phyloP scores from a whole-genome alignment of 768 basidiomycete genomes.

The Daedaleopsis sinensis region DNA sequence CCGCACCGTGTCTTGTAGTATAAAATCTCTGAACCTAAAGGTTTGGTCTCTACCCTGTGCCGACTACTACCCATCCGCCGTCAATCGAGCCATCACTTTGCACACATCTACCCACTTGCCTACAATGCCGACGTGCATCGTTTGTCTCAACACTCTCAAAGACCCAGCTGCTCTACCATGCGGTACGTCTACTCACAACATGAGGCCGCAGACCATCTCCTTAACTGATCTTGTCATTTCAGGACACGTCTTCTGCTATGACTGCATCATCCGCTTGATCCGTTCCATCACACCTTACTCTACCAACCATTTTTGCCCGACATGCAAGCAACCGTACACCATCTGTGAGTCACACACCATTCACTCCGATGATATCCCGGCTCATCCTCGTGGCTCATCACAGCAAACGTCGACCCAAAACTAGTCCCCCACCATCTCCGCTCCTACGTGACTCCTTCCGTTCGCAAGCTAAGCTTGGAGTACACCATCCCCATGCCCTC shows the following conservation, averaged over 20 bases:
- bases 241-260: slow-evolving; percentile 72
- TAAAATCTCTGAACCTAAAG: slow-evolving; percentile 1
- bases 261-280: slow-evolving; percentile 56
- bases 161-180: slow-evolving; percentile 65
- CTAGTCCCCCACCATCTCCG: slow-evolving; percentile 61
- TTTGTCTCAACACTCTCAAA: slow-evolving; percentile 59
- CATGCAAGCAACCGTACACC: slow-evolving; percentile 57
- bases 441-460: slow-evolving; percentile 56
- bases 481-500: slow-evolving; percentile 22
- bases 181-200: slow-evolving; percentile 43
- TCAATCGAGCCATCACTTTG: not conserved
- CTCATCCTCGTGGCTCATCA: not conserved
- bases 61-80: not conserved
- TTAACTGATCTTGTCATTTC: not conserved
- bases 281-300: slow-evolving; percentile 50
- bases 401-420: slow-evolving; percentile 51
- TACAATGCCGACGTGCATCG: slow-evolving; percentile 55
- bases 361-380: not conserved
- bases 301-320: slow-evolving; percentile 56
- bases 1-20: slow-evolving; percentile 3
- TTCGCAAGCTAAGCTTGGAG: slow-evolving; percentile 60
- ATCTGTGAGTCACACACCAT: slow-evolving; percentile 45
- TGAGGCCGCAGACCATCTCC: not conserved
- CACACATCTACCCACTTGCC: not conserved
- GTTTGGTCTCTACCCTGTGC: not conserved